Conservation (phyloP, 2,329 filamentous ascomycete species). For the Phialocephala subalpina region DNA sequence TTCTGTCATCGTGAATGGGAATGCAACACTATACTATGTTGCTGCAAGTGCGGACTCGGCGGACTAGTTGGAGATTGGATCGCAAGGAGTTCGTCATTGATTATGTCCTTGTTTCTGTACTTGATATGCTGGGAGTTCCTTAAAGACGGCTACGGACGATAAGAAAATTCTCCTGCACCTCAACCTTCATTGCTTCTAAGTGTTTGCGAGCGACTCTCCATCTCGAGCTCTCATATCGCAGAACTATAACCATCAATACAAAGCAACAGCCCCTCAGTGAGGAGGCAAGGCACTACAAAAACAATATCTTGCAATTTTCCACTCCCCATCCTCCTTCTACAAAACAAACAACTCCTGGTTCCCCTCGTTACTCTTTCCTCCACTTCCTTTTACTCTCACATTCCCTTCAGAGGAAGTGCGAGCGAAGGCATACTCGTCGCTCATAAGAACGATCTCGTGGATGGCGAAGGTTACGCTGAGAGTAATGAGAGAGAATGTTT, state of each 20-base stretch:
- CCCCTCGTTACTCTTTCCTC: neutral
- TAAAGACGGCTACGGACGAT: too few relatives aligned
- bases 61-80: too few relatives aligned
- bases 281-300: conserved; percentile 13
- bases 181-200: too few relatives aligned
- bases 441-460: conserved; percentile 18
- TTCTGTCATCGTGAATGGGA: too few relatives aligned
- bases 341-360: conserved; percentile 25
- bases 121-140: too few relatives aligned
- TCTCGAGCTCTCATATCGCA: too few relatives aligned
- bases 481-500: conserved; percentile 14
- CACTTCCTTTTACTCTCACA: neutral
- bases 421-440: conserved; percentile 17
- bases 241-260: neutral
- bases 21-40: too few relatives aligned
- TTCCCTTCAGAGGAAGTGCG: conserved; percentile 17
- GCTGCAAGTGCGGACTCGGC: too few relatives aligned
- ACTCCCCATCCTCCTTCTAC: conserved; percentile 17
- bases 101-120: too few relatives aligned
- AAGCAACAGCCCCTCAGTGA: neutral
- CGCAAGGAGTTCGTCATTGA: too few relatives aligned
- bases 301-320: conserved; percentile 27
- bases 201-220: too few relatives aligned
- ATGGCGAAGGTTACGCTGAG: conserved; percentile 22
- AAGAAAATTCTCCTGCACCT: too few relatives aligned